phyloP scores from a whole-genome alignment of 2,329 filamentous ascomycete species.

The Sclerotinia minor region DNA sequence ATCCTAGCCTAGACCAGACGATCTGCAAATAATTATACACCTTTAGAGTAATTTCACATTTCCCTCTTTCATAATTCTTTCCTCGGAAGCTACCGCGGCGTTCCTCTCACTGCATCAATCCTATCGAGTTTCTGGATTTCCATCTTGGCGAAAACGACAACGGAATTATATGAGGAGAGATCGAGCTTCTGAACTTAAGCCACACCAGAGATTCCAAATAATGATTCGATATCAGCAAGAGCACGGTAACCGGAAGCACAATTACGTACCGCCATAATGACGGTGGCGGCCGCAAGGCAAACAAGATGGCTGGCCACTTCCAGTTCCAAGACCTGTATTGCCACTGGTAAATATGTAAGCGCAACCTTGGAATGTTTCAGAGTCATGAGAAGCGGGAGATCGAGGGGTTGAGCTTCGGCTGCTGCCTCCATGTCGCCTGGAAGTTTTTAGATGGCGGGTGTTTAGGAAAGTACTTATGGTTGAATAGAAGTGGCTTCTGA shows the following conservation, averaged over 20 bases:
- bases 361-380: not conserved
- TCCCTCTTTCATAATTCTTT: constrained; percentile 29
- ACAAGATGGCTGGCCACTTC: constrained; percentile 46
- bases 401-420: not conserved
- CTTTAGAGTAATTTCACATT: constrained; percentile 27
- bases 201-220: constrained; percentile 22
- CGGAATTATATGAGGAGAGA: constrained; percentile 28
- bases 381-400: constrained; percentile 9
- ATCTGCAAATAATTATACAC: constrained; percentile 1
- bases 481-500: not conserved
- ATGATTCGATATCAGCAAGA: constrained; percentile 37
- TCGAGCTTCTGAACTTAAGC: constrained; percentile 33
- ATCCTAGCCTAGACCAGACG: constrained; percentile 16
- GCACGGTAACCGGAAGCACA: constrained; percentile 43
- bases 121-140: constrained; percentile 34
- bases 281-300: constrained; percentile 40
- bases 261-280: constrained; percentile 47
- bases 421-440: not conserved
- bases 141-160: constrained; percentile 29
- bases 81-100: constrained; percentile 28
- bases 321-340: constrained; percentile 47
- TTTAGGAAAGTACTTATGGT: not conserved
- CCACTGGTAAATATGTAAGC: constrained; percentile 41
- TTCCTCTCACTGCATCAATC: constrained; percentile 49
- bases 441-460: too few relatives aligned